Base-by-base conservation (phyloP, 2,329 filamentous ascomycete genomes). In the Alternaria brassicae region DNA sequence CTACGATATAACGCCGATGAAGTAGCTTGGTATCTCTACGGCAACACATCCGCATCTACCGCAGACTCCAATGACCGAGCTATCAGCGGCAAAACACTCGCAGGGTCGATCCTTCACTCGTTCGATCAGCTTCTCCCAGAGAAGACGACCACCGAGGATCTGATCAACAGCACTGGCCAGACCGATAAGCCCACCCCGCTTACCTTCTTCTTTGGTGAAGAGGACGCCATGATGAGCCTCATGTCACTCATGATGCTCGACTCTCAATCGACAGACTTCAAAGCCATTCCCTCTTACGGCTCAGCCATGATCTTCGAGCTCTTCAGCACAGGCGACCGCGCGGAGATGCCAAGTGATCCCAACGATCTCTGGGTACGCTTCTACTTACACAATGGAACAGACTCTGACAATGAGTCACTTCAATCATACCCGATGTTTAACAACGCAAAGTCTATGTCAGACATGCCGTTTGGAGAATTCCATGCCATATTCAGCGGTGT, bases 351-450 rank as follows among this genome's bases (percentile, higher is more conserved):
- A 65, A 72, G 17, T 71, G 76, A 64, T 13, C 67, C 68, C 0
- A 70, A 76, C 3, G 78, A 86, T 21, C 78, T 88, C 39, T 85
- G 77, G 72, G 82, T 88, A 28, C 81, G 84, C 19, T 86, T 88
- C 70, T 77, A 82, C 56, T 83, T 85, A 74, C 84, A 83, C 65
- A 88, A 88, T 65, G 84, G 84, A 48, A 85, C 85, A 0, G 75
- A 78, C 23, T 55, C 82, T 81, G 7, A 72, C 21, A 69, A 71
- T 28, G 65, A 67, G 1, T 77, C 80, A 30, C 69, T 75, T 15
- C 50, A 56, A 6, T 62, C 78, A 1, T 86, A 84, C 61, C 80
- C 84, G 2, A 73, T 88, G 10, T 87, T 88, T 68, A 78, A 79
- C 42, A 74, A 78, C 53, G 80, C 80, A 1, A 81, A 81, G 2